Evolutionary conservation across 2,329 filamentous ascomycete genomes (phyloP), one percentile per base, ranked within the genome.

Genomic region (Hymenoscyphus linearis): DNA sequence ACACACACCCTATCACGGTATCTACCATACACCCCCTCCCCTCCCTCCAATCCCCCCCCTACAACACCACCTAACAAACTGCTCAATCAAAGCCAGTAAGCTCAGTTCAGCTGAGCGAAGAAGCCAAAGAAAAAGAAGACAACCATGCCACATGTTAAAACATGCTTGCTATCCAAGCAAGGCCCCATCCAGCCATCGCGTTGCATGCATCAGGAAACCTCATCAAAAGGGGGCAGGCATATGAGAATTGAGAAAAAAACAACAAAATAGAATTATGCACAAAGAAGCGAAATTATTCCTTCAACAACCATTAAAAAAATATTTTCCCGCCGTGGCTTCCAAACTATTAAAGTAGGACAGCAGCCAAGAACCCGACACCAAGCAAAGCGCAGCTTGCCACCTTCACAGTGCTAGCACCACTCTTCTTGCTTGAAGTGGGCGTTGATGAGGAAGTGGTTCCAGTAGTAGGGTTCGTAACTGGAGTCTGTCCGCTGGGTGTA

Each of bases 401-500:
- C 56, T 60, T 58, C 9, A 67, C 5, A 16, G 47, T 58, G 22
- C 40, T 50, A 25, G 64, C 65, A 18, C 60, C 66, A 44, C 62
- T 66, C 61, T 67, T 68, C 64, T 70, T 71, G 16, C 58, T 68
- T 3, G 67, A 61, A 7, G 68, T 68, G 13, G 68, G 58, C 27
- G 65, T 52, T 13, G 69, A 47, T 13, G 67, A 61, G 7, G 62
- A 54, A 27, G 54, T 62, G 2, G 64, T 60, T 0, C 62, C 56
- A 4, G 63, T 52, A 7, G 60, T 52, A 13, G 52, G 14, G 3
- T 52, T 22, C n/a, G 57, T 50, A 27, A 16, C 50, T 36, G 62
- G 12, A 1, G 50, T 64, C 36, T 63, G 54, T 3, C 62, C 63
- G 10, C 60, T 63, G 16, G 85, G 85, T 18, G 75, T 74, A 69